Evolutionary conservation across 2,329 filamentous ascomycete genomes (phyloP), one percentile per base, ranked within the genome.

Genomic region (Escovopsis weberi): DNA sequence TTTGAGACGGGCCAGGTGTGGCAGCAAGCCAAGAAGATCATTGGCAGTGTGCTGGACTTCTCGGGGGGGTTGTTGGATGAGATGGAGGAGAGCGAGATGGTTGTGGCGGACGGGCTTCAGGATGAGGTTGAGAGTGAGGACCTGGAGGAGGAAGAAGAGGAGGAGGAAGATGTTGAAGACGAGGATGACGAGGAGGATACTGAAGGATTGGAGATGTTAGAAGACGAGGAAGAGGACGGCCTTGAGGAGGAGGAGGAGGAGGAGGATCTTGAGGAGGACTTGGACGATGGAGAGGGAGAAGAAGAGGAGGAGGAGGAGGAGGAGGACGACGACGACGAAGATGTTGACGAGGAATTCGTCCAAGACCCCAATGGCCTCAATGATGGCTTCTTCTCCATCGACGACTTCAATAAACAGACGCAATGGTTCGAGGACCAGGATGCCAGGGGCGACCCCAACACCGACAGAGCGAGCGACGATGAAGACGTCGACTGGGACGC

Each of bases 351-450:
- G 1, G 69, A 71, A 2, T 68, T 65, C 1, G 62, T 63, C 10
- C 65, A 69, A 4, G 70, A 96, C 55, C 78, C 79, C 4, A 72
- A 91, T 55, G 86, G 87, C 6, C 75, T 98, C 30, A 96, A 98
- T 55, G 91, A 98, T 56, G 89, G 87, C 5, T 98, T 98, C 66
- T 98, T 98, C 65, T 94, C 86, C 12, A 89, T 98, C 53, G 88
- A 96, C 54, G 80, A 93, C 46, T 98, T 98, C 73, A 98, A 98
- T 69, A 85, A 82, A 58, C 85, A 93, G 57, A 85, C 87, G 2
- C 85, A 94, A 54, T 82, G 82, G 57, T 78, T 95, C 39, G 91
- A 98, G 61, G 78, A 85, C 49, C 82, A 87, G 59, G 89, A 96
- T 59, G 74, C 75, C 26, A 72, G 75, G 48, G 86, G 82, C 26